Base-by-base conservation (phyloP, 805 yeast genomes). In the Myxozyma vanderwaltii region DNA sequence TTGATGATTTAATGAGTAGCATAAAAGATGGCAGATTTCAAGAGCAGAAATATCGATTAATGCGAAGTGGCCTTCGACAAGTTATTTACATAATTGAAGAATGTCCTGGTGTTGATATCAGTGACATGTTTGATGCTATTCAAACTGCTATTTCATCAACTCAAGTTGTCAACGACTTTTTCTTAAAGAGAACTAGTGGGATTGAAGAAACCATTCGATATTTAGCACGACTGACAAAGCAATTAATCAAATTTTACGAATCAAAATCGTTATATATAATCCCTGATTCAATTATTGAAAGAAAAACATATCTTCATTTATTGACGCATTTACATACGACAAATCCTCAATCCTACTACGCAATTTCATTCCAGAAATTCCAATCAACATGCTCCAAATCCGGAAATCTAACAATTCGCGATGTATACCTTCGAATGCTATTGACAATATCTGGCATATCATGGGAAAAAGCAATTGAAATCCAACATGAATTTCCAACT, bases 21-120 rank as follows among this genome's bases (percentile, higher is more conserved):
- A 90, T 94, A 47, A 80, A 81, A 60, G 99, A 94, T 73, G 96
- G 96, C 1, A 75, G 99, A 51, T 91, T 87, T 68, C 77, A 79
- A 55, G 99, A 94, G 70, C 99, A 94, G 70, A 91, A 92, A 69
- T 74, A 79, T 17, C 79, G 99, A 54, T 76, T 94, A 58, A 79
- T 79, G 51, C 81, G 85, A 70, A 81, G 94, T 0, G 90, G 88
- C 0, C 75, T 91, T 68, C 75, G 76, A 19, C 80, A 88, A 64
- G 81, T 86, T 19, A 85, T 83, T 64, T 94, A 94, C 67, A 70
- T 94, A 2, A 82, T 94, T 15, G 99, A 94, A 70, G 96, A 89
- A 61, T 81, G 81, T 3, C 79, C 81, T 33, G 69, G 79, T 0
- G 71, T 74, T n/a, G 81, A 78, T 54, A 36, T 60, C 63, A 54